phyloP scores from a whole-genome alignment of 495 filamentous ascomycete genomes.

The Copromyces sp. region DNA sequence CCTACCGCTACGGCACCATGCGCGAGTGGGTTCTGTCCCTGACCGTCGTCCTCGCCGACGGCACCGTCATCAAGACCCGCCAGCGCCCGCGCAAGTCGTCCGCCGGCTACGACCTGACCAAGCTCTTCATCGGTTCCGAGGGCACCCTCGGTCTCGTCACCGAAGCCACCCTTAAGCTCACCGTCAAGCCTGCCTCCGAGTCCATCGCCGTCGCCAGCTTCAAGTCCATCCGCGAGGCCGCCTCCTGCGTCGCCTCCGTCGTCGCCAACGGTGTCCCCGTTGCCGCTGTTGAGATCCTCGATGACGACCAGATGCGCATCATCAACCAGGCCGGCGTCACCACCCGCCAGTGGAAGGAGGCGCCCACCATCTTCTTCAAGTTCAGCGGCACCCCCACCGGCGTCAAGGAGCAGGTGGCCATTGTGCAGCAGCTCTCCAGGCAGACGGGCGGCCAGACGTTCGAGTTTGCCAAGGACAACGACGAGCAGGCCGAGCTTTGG shows the following conservation, averaged over 20 bases:
- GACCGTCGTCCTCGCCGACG: constrained; percentile 88
- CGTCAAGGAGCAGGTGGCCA: constrained; percentile 73
- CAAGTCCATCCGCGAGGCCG: constrained; percentile 64
- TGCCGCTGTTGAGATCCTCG: constrained; percentile 82
- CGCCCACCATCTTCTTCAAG: constrained; percentile 91
- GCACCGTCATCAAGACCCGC: constrained; percentile 80
- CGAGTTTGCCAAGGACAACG: constrained; percentile 62
- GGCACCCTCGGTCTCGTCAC: constrained; percentile 72
- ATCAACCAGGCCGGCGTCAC: constrained; percentile 77
- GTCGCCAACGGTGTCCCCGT: constrained; percentile 74
- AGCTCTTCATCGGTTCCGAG: constrained; percentile 69
- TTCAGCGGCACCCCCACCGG: constrained; percentile 66
- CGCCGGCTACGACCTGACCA: constrained; percentile 80
- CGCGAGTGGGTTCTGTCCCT: constrained; percentile 88
- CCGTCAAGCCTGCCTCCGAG: constrained; percentile 63
- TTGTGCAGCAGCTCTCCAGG: constrained; percentile 60
- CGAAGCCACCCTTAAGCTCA: constrained; percentile 69
- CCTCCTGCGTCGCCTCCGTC: constrained; percentile 68
- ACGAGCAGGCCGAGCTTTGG: constrained; percentile 74
- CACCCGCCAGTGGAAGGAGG: constrained; percentile 58
- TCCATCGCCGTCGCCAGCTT: constrained; percentile 84
- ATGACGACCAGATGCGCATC: constrained; percentile 89
- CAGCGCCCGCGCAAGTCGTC: constrained; percentile 67
- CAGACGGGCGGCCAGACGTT: constrained; percentile 54
- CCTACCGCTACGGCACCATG: constrained; percentile 93